Base-by-base conservation (phyloP, 2,329 filamentous ascomycete genomes). In the Microcyclosporella mali region DNA sequence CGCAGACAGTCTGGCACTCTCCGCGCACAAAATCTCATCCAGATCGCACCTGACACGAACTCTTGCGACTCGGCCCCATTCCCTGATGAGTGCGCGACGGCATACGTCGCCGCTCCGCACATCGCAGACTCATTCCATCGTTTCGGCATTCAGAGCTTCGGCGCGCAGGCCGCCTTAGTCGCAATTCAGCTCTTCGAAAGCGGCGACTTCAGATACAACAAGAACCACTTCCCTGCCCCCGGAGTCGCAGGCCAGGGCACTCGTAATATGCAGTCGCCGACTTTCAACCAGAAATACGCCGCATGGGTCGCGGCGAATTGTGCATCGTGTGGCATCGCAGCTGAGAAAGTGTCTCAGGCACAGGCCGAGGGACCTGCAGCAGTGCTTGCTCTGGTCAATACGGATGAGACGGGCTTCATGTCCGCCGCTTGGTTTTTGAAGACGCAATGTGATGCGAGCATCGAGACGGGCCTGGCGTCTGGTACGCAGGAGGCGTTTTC, bases 151-250 rank as follows among this genome's bases (percentile, higher is more conserved):
- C 71, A 66, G 36, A 62, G 63, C 27, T 65, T 67, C 16, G 74
- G 71, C 16, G 77, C 84, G 54, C 80, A 84, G 59, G 85, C 85
- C 6, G 85, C 81, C 16, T 64, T 89, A 12, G 59, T 92, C 33
- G 72, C 81, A 10, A 70, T 88, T 57, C 83, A 86, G 68, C 77
- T 82, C 9, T 81, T 81, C 59, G 88, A 94, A 68, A 79, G 77
- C 1, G 78, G 44, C 16, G 73, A 52, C 49, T 85, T 89, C 67
- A 72, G 76, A 56, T 89, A 78, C 73, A 85, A 82, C 65, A 74
- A 72, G 62, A 87, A 88, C 66, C 69, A 79, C 55, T 75, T 63
- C 67, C 75, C 74, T 1, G 43, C 40, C 4, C 48, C 48, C 6
- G 75, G 72, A n/a, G 58, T 66, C 0, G 72, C 81, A 0, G 85